phyloP scores from a whole-genome alignment of 441 rosid genomes.

The Gossypium laxum region DNA sequence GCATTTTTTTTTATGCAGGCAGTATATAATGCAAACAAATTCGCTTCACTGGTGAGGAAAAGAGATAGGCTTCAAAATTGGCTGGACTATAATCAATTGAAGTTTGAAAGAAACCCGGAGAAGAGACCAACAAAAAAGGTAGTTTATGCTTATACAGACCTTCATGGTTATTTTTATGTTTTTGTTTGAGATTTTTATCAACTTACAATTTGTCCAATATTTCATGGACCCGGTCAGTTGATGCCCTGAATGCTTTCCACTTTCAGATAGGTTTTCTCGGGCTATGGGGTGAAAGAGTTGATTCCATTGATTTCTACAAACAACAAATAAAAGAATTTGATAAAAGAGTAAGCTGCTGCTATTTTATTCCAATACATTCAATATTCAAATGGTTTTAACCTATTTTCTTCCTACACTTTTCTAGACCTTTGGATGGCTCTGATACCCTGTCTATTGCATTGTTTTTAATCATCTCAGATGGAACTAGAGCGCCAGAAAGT shows the following conservation, averaged over 20 bases:
- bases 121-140: slow-evolving; percentile 76
- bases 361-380: neutral
- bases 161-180: neutral
- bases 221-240: slow-evolving; percentile 13
- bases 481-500: slow-evolving; percentile 59
- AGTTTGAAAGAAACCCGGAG: slow-evolving; percentile 68
- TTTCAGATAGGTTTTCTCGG: slow-evolving; percentile 77
- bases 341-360: slow-evolving; percentile 41
- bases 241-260: slow-evolving; percentile 7
- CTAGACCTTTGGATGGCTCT: slow-evolving; percentile 12
- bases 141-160: slow-evolving; percentile 7
- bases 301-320: slow-evolving; percentile 72
- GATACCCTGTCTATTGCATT: neutral
- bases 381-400: neutral
- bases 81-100: slow-evolving; percentile 78
- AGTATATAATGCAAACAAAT: slow-evolving; percentile 75
- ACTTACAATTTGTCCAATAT: neutral
- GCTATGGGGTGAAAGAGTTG: slow-evolving; percentile 68
- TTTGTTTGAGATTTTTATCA: neutral
- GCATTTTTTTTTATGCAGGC: slow-evolving; percentile 37
- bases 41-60: slow-evolving; percentile 56
- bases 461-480: slow-evolving; percentile 40
- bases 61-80: slow-evolving; percentile 72
- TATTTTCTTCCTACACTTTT: neutral
- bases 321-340: slow-evolving; percentile 54